These are phyloP conservation scores for Cupressus sempervirens DNA, from an alignment of 75 land plant genomes.

Conservation along the genomic window DNA sequence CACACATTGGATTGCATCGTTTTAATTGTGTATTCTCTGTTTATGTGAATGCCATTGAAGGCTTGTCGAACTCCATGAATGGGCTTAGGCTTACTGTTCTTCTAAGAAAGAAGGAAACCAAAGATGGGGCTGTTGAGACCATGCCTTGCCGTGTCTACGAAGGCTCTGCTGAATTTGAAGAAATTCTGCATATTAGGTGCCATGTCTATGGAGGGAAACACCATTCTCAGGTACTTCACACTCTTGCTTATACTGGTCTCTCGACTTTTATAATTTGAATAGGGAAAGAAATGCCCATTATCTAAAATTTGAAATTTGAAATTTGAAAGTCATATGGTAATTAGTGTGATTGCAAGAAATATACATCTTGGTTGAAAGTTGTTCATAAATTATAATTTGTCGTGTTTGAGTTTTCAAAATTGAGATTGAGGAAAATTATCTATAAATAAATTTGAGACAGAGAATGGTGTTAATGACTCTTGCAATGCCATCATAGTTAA, in stretches of 20 bases:
- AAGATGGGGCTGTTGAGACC: conserved; percentile 79
- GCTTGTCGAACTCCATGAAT: conserved; percentile 78
- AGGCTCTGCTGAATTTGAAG: conserved; percentile 84
- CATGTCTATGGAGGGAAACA: conserved; percentile 61
- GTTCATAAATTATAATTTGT: no score
- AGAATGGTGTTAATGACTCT: no score
- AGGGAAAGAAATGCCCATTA: no score
- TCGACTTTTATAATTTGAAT: no score
- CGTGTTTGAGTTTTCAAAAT: no score
- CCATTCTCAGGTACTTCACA: not conserved
- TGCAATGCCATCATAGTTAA: not conserved
- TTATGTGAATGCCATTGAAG: conserved; percentile 67
- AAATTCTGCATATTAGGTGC: conserved; percentile 67
- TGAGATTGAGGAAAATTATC: no score
- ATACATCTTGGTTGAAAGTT: no score
- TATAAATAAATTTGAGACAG: no score
- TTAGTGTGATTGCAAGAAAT: no score
- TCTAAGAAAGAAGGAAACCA: conserved; percentile 65
- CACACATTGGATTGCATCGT: conserved; percentile 78
- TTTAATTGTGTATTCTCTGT: conserved; percentile 69
- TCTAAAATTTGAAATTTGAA: no score
- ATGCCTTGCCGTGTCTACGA: conserved; percentile 81
- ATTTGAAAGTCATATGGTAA: no score
- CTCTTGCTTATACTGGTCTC: no score
- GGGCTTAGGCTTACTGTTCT: conserved; percentile 79